Conservation (phyloP, 179 eudicot species). For the Kewa caespitosa region DNA sequence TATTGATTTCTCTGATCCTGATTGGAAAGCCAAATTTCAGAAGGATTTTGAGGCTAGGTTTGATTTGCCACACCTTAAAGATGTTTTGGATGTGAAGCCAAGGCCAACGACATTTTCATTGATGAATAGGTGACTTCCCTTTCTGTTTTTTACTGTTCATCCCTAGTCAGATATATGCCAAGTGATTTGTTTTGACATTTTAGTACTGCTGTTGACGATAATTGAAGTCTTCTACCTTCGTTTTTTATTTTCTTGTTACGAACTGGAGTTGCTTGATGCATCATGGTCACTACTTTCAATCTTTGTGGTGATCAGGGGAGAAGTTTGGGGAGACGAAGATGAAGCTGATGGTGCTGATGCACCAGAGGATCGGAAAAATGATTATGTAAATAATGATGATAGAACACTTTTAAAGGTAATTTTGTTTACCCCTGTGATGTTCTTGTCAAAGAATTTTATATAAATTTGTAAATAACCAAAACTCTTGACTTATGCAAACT, state of each 20-base stretch:
- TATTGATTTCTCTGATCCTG: slow-evolving; percentile 45
- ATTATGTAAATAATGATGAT: slow-evolving; percentile 52
- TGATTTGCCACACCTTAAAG: slow-evolving; percentile 50
- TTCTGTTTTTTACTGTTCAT: background rate
- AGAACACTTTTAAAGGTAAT: slow-evolving; percentile 53
- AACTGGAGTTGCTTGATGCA: slow-evolving; percentile 8
- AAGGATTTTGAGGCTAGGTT: slow-evolving; percentile 47
- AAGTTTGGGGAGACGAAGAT: slow-evolving; percentile 14
- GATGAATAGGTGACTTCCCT: slow-evolving; percentile 40
- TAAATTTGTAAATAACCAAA: background rate
- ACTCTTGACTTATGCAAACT: slow-evolving; percentile 2
- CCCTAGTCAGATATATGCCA: background rate
- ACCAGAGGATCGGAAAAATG: slow-evolving; percentile 39
- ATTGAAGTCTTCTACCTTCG: background rate
- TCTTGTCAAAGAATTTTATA: background rate
- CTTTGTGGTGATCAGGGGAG: slow-evolving; percentile 20
- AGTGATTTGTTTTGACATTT: background rate
- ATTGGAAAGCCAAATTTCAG: slow-evolving; percentile 47
- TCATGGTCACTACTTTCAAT: background rate
- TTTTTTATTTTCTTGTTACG: background rate
- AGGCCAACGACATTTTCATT: slow-evolving; percentile 51
- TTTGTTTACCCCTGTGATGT: background rate
- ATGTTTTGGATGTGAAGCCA: slow-evolving; percentile 40
- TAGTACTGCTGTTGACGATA: background rate
- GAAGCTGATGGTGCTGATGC: slow-evolving; percentile 19